A percentile compares a stretch with the other conserved stretches of the same genome.
These are phyloP conservation scores for Fusarium falciforme DNA, from an alignment of 2,329 filamentous ascomycete species.

Conservation along the genomic window DNA sequence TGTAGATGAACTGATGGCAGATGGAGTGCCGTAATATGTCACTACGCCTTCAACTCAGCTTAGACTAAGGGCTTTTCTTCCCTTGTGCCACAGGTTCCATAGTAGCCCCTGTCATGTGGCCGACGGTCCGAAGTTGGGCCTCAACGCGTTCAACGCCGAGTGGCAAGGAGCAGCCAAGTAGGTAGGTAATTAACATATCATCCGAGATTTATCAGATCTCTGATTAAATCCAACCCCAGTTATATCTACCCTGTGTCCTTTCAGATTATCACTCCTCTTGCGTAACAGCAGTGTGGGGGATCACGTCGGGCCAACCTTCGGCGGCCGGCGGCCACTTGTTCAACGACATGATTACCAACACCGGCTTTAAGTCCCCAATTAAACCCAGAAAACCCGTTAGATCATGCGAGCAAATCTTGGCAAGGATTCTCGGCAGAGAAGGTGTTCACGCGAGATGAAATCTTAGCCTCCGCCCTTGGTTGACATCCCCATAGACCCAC, in stretches of 20 bases:
- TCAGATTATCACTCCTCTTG: not conserved
- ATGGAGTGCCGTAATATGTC: not conserved
- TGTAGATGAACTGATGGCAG: not conserved
- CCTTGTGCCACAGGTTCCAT: not conserved
- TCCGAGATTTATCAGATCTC: not conserved
- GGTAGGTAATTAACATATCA: not conserved
- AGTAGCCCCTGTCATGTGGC: not conserved
- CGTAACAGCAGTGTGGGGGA: not conserved
- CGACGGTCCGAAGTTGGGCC: not conserved
- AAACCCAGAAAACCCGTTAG: not conserved
- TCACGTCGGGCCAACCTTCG: not conserved
- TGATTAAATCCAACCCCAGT: not conserved
- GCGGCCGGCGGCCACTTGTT: not conserved
- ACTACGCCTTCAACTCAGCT: not conserved
- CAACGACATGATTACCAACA: not conserved
- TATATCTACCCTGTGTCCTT: not conserved
- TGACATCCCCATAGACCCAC: conserved; percentile 27
- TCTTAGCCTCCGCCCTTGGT: conserved; percentile 30
- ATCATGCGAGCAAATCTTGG: not conserved
- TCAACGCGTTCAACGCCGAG: not conserved
- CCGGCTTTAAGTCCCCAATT: not conserved
- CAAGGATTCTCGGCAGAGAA: not conserved
- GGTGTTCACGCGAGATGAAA: not conserved
- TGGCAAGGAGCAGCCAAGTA: not conserved
- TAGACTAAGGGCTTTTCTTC: not conserved